These are phyloP conservation scores for Amylocarpus encephaloides DNA, from an alignment of 2,329 filamentous ascomycete species.

Conservation along the genomic window DNA sequence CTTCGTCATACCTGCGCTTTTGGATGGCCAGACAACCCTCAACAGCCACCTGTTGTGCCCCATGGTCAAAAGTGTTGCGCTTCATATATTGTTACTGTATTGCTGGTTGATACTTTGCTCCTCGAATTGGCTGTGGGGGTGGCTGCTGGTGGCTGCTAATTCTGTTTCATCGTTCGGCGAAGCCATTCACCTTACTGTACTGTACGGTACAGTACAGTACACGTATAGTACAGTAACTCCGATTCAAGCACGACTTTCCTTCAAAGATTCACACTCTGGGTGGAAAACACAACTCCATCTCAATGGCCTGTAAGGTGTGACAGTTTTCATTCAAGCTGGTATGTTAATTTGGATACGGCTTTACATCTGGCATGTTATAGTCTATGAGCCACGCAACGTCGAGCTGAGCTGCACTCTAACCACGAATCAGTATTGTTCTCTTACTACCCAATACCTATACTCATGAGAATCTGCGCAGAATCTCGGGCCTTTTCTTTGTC, in stretches of 20 bases:
- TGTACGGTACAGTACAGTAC: no score
- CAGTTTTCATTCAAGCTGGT: background rate
- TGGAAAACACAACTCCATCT: no score
- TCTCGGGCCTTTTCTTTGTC: slow-evolving; percentile 16
- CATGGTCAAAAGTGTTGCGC: background rate
- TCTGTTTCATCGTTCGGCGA: no score
- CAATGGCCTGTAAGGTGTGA: background rate
- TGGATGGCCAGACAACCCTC: background rate
- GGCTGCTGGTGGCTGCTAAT: background rate
- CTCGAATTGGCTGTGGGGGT: background rate
- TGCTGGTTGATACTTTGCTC: background rate
- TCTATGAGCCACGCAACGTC: slow-evolving; percentile 9
- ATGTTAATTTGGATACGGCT: slow-evolving; percentile 12
- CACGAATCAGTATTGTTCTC: slow-evolving; percentile 11
- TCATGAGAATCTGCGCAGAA: slow-evolving; percentile 19
- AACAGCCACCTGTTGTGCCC: background rate
- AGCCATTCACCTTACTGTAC: no score
- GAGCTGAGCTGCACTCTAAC: slow-evolving; percentile 15
- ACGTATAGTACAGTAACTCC: no score
- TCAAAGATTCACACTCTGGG: no score
- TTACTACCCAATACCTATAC: slow-evolving; percentile 12
- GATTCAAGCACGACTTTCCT: no score
- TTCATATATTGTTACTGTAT: background rate
- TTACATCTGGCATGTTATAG: slow-evolving; percentile 13
- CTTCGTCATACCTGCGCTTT: background rate